Base-by-base conservation (phyloP, 2,329 filamentous ascomycete species). In the Talaromyces sp. region DNA sequence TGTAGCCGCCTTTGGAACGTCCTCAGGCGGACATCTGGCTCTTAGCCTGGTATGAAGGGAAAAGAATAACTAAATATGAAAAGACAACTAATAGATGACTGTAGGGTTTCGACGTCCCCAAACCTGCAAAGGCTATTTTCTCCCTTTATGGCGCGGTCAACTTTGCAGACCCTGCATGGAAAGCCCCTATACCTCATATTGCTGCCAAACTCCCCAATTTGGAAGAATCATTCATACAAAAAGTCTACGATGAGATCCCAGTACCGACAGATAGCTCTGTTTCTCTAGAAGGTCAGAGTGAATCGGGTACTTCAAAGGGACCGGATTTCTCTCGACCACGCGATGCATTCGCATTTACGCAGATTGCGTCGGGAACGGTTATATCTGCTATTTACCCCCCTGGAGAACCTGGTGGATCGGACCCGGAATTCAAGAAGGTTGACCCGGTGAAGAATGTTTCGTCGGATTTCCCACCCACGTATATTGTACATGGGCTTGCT, bases 1-100 rank as follows among this genome's bases (percentile, higher is more conserved):
- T 3, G 68, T 81, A 1, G 74, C 78, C 4, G 72, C 65, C 0
- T 66, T 81, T 4, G 80, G 79, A 1, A 82, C 79, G 70, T 81
- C 79, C 0, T 71, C 72, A 0, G 80, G 80, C 0, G 80, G 79
- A 0, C 65, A 68, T 1, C 63, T 82, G 1, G 80, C 79, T 2
- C 68, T 81, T 66, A 56, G 65, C 13, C 49, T 77, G 61, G 74
- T 76, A 61, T 36, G 66, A 62, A 40, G 19, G 37, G 22, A 11
- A 17, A n/a, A 30, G 4, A n/a, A 13, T 1, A 35, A 10, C 10
- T 47, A 19, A 2, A 30, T 8, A 24, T 19, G 27, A 49, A 22
- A 6, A 45, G 16, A 2, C 10, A 13, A n/a, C 7, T 17, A 10
- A 11, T 30, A 75, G 72, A n/a, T n/a, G n/a, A 10, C 9, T 13